These are phyloP conservation scores for Ulvella scutata DNA, from an alignment of 139 green algal species.

Conservation along the genomic window DNA sequence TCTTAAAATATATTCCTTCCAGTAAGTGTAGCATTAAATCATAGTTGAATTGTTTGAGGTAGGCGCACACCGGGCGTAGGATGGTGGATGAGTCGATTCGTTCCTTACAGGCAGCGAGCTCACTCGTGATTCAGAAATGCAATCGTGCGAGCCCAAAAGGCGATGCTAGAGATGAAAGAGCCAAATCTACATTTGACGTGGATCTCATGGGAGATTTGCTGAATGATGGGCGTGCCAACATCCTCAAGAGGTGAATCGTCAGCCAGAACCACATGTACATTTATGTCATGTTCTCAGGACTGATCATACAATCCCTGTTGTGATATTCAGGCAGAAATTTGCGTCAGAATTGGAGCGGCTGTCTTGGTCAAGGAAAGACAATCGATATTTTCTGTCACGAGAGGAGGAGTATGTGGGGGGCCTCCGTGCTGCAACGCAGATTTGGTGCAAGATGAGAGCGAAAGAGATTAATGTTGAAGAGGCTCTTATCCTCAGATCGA, in stretches of 20 bases:
- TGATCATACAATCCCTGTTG: not conserved
- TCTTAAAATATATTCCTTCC: no score
- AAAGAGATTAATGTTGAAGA: slow-evolving; percentile 58
- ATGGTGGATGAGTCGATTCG: no score
- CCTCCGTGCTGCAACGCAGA: slow-evolving; percentile 51
- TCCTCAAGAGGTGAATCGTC: not conserved
- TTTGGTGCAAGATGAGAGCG: slow-evolving; percentile 62
- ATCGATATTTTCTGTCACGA: slow-evolving; percentile 46
- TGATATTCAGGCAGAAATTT: slow-evolving; percentile 30
- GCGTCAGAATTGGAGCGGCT: slow-evolving; percentile 25
- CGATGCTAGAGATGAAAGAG: slow-evolving; percentile 27
- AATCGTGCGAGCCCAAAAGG: no score
- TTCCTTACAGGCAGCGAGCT: no score
- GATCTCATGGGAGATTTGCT: not conserved
- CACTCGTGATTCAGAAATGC: no score
- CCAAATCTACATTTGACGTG: slow-evolving; percentile 41
- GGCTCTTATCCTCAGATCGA: slow-evolving; percentile 42
- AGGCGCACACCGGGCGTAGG: no score
- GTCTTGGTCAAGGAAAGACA: not conserved
- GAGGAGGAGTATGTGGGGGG: slow-evolving; percentile 67
- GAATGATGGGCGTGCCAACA: not conserved
- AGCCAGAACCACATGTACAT: not conserved
- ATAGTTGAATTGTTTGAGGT: no score
- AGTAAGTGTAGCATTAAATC: no score
- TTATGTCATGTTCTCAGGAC: not conserved